Evolutionary conservation across 176 grass and related monocot species (phyloP), one percentile per base, ranked within the genome.

Genomic region (Aegilops tauschii): DNA sequence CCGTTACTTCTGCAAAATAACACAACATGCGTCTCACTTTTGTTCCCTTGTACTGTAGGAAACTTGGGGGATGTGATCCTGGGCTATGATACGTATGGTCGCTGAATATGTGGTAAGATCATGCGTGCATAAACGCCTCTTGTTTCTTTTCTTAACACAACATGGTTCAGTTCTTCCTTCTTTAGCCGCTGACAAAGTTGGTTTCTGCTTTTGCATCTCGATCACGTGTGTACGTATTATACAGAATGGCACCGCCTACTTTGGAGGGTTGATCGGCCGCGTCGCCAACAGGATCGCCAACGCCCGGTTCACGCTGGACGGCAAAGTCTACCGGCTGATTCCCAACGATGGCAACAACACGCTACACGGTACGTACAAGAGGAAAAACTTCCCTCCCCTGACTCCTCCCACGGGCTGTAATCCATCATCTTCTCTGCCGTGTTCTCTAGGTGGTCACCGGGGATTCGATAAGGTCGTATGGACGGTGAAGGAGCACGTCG

Each of bases 251-350:
- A 87, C 81, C 0, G 76, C 93, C 40, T 88, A 94, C 86, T 95
- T 98, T 56, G 96, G 96, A 25, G 96, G 91, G 3, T 37, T 98
- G 86, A 94, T 95, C 21, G 96, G 96, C 42, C 90, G 96, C 61
- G 92, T 95, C 3, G 96, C 93, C 69, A 95, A 98, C 83, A 85
- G 96, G 84, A 85, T 98, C 49, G 50, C 88, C 4, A 61, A 76
- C 10, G 93, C 81, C 0, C 75, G 86, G 56, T 98, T 98, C 86
- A 80, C 71, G 32, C 78, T 95, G 12, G 86, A 98, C 86, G 86
- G 93, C 11, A 84, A 87, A 35, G 17, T 31, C 59, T 95, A 95
- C 76, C 87, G 72, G 14, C 69, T 93, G 39, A 69, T 77, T 64
- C 83, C 40, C 77, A 98, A 98, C 70, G 86, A 79, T 78, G 96